A percentile compares a stretch with the other conserved stretches of the same genome.
phyloP scores from a whole-genome alignment of 352 stramenopile species.

The Globisporangium nodosum region DNA sequence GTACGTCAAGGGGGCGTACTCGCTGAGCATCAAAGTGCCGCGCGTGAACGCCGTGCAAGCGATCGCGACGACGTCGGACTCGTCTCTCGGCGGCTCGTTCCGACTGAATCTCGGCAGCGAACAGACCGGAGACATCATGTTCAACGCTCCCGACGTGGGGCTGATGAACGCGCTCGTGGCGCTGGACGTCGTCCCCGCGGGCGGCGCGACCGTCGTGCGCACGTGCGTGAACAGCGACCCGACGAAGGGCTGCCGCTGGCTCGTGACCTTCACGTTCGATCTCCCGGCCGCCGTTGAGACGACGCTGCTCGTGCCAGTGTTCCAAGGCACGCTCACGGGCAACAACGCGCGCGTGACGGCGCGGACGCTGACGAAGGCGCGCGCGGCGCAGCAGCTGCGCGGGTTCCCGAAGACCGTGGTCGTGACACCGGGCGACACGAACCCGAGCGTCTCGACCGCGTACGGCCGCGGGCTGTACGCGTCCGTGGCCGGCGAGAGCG shows the following conservation, averaged over 20 bases:
- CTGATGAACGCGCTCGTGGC: conserved; percentile 62
- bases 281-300: conserved; percentile 4
- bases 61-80: conserved; percentile 45
- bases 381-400: conserved; percentile 27
- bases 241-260: conserved; percentile 60
- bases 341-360: conserved; percentile 52
- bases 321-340: conserved; percentile 55
- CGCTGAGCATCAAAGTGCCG: conserved; percentile 79
- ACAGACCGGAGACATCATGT: conserved; percentile 50
- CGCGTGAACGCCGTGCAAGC: conserved; percentile 66
- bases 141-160: conserved; percentile 24
- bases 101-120: conserved; percentile 43
- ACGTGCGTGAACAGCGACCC: conserved; percentile 36
- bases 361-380: conserved; percentile 26
- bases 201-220: conserved; percentile 20
- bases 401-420: conserved; percentile 66
- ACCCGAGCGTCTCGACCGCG: conserved; percentile 68
- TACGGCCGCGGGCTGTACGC: conserved; percentile 60
- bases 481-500: conserved; percentile 38
- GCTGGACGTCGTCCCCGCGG: conserved; percentile 45
- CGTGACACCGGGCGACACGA: conserved; percentile 45
- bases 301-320: conserved; percentile 27
- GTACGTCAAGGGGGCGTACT: conserved; percentile 87
- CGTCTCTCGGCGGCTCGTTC: conserved; percentile 59
- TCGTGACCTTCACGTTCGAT: conserved; percentile 51